Base-by-base conservation (phyloP, 2,329 filamentous ascomycete species). In the Paraphaeosphaeria minitans region DNA sequence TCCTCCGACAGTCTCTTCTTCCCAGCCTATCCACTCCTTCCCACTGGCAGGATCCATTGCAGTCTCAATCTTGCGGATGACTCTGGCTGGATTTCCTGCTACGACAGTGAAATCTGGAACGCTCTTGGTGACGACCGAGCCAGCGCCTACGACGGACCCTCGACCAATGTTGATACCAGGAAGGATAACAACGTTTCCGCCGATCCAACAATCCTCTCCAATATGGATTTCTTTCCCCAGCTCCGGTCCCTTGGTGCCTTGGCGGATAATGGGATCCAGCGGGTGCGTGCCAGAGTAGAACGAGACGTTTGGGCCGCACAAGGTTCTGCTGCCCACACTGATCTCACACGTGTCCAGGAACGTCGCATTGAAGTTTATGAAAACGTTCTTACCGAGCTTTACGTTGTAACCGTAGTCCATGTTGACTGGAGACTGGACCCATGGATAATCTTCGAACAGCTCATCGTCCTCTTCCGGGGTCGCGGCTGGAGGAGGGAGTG, bases 341-440 rank as follows among this genome's bases (percentile, higher is more conserved):
- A 96, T 89, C 29, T 82, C 77, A 73, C 88, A 90, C 1, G 90
- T 93, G 72, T 96, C 93, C 31, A 96, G 79, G 72, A 92, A 90
- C 6, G 87, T 88, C 66, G 85, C 88, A 75, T 92, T 88, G 72
- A 84, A 87, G 77, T 90, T 96, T 73, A 96, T 83, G 69, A 88
- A 95, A 14, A 91, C 90, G 55, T 87, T 86, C 46, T 85, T 79
- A 19, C 90, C 92, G 8, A 93, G 74, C 57, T 83, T 85, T 47
- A 94, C 80, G 62, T 95, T 93, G 67, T 83, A 88, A 3, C 92
- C 92, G 67, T 95, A 94, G 76, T 96, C 92, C 60, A 89, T 84
- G 47, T 82, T 85, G 54, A 95, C 80, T 0, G 91, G 91, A 0
- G 83, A 77, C 60, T 91, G 87, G 22, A 94, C 81, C 84, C 86